Base-by-base conservation (phyloP, 768 basidiomycete species). In the Xerocomus potaroensis region DNA sequence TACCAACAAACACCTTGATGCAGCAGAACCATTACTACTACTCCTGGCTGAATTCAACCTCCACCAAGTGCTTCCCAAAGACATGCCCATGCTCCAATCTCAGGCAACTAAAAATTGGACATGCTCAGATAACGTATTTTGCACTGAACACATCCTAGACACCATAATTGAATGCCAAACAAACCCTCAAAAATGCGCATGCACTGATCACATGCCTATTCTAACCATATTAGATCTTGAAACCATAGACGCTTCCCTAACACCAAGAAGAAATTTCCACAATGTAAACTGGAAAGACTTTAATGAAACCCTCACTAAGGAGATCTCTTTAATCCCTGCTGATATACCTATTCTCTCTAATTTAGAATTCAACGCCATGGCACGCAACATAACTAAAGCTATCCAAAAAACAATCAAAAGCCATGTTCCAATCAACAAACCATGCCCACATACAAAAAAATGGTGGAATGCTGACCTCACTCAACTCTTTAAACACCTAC, bases 391-490 rank as follows among this genome's bases (percentile, higher is more conserved):
- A 0, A 54, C 48, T 0, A 26, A 10, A 0, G 58, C 59, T 0
- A 40, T 71, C 0, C 35, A 55, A 14, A 32, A 43, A 0, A 55
- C 54, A 0, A 56, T 66, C 1, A 32, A 51, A 9, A 35, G 45
- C 8, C 21, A 45, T 6, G 59, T 66, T 0, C 67, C 65, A 0
- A 18, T 38, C 2, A 21, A 49, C 1, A 45, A 52, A 22, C 55
- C 58, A 1, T 50, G 43, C 2, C 61, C 59, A 2, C 59, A 59
- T 43, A 21, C 49, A 3, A 70, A 69, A 27, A 18, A 57, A 3
- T 72, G 69, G 72, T 73, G 62, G 66, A 59, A 43, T 9, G 40
- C 49, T 14, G 66, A 67, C 0, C 65, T 75, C 3, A 43, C 42
- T n/a, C n/a, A n/a, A n/a, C n/a, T n/a, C n/a, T n/a, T n/a, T n/a